These are phyloP conservation scores for Mycena rosella DNA, from an alignment of 768 basidiomycete species.

Conservation along the genomic window DNA sequence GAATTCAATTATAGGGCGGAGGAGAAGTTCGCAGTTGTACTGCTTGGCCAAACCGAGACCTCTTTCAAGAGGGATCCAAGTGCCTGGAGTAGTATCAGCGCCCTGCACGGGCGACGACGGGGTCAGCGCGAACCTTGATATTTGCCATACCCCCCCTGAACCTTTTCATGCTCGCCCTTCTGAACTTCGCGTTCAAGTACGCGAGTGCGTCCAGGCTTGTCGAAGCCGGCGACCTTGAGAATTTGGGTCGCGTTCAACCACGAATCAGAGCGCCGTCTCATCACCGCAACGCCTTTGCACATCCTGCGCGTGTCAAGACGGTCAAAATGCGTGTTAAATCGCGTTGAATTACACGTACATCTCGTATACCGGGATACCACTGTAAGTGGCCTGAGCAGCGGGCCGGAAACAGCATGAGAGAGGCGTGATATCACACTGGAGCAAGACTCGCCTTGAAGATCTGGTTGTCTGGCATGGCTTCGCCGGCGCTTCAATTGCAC, in stretches of 20 bases:
- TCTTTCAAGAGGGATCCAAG: constrained; percentile 97
- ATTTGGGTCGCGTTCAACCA: constrained; percentile 99
- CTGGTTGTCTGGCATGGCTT: constrained; percentile 81
- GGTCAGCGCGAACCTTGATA: constrained; percentile 84
- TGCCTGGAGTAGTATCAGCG: constrained; percentile 66
- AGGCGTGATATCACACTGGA: constrained; percentile 30
- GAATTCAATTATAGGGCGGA: constrained; percentile 96
- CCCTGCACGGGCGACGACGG: constrained; percentile 14
- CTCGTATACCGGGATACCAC: constrained; percentile 93
- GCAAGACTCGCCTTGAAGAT: constrained; percentile 82
- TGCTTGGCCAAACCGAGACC: constrained; percentile 89
- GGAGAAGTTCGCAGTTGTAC: constrained; percentile 89
- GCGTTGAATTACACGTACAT: constrained; percentile 71
- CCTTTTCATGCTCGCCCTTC: constrained; percentile 99
- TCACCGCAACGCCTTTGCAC: constrained; percentile 96
- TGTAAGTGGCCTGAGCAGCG: constrained; percentile 82
- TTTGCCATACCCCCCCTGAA: constrained; percentile 99
- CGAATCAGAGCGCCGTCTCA: constrained; percentile 95
- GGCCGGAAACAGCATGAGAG: constrained; percentile 41
- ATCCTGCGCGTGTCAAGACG: constrained; percentile 73
- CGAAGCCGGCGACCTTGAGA: constrained; percentile 98
- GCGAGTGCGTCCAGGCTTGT: constrained; percentile 97
- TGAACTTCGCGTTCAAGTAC: constrained; percentile 98
- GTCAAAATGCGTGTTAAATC: constrained; percentile 51
- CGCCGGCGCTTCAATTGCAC: background rate